Conservation (phyloP, 1,139 yeast genomes). For the Waltiozyma solani region DNA sequence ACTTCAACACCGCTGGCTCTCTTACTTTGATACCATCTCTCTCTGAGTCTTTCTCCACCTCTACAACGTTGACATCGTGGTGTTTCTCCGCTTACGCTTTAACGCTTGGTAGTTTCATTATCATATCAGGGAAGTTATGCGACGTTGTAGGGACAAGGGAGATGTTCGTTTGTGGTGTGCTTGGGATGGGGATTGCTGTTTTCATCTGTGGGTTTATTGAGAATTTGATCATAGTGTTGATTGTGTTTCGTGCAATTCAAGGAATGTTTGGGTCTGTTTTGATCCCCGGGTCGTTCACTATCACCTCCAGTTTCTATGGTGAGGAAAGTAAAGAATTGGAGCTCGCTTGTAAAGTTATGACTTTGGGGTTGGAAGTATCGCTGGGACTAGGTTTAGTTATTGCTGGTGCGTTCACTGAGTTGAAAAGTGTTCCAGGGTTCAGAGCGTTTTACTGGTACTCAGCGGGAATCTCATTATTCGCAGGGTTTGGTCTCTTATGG, state of each 20-base stretch:
- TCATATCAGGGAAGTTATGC: conserved; percentile 27
- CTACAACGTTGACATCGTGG: conserved; percentile 22
- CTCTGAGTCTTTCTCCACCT: conserved; percentile 15
- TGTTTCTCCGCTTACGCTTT: conserved; percentile 28
- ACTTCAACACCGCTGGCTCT: conserved; percentile 23
- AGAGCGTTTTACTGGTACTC: conserved; percentile 22
- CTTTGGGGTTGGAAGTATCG: conserved; percentile 19
- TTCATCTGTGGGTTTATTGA: conserved; percentile 24
- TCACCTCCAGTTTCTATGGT: conserved; percentile 22
- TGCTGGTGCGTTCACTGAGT: conserved; percentile 27
- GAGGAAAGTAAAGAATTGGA: conserved; percentile 16
- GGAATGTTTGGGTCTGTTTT: conserved; percentile 28
- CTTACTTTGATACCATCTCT: conserved; percentile 19
- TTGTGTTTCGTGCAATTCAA: conserved; percentile 28
- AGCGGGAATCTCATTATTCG: conserved; percentile 16
- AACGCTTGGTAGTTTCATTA: conserved; percentile 27
- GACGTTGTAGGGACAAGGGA: conserved; percentile 27
- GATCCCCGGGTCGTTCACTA: conserved; percentile 24
- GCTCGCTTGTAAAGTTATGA: conserved; percentile 19
- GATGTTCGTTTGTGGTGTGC: conserved; percentile 17
- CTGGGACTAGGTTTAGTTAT: conserved; percentile 24
- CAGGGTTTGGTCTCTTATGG: conserved; percentile 13
- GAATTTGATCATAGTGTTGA: conserved; percentile 20
- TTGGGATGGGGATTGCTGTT: conserved; percentile 19
- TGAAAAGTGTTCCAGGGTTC: conserved; percentile 21